Base-by-base conservation (phyloP, 1,139 yeast species). In the Suhomyces bolitotheri region DNA sequence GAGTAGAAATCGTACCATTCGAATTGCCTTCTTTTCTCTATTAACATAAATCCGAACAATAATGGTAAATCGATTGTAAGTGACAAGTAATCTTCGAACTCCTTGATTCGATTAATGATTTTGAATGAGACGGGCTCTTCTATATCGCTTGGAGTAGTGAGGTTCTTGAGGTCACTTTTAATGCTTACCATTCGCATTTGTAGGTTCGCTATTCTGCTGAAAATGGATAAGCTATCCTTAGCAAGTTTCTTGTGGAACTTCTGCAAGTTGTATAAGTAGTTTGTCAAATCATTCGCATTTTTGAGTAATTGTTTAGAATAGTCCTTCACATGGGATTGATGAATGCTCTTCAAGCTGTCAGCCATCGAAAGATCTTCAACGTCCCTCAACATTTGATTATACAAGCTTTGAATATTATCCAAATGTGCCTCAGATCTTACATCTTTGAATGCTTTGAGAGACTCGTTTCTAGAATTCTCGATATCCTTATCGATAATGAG, bases 61-160 rank as follows among this genome's bases (percentile, higher is more conserved):
- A 87, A 62, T 0, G 97, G 97, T 33, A 89, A 56, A 53, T 88
- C 96, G 12, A 81, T 72, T 2, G 87, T 80, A 11, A 74, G 51
- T 1, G 80, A 71, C 10, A 78, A 54, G 36, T 64, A 62, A 31
- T 75, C 66, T 49, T 77, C 82, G 11, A 61, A 51, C 3, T 53
- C 54, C 39, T 72, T 70, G 26, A 71, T 61, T 16, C 46, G 41
- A 16, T 53, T 46, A 14, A 70, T 55, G 1, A 58, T 53, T 16
- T 62, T 47, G 40, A 44, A 54, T 1, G 59, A 47, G 4, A 56
- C 35, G 8, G 25, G 9, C 19, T 39, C 44, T 3, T 26, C 32
- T 9, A 28, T 22, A 6, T 41, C 43, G 9, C 41, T 21, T 2
- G 39, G 36, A 4, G 39, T 21, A 19, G 46, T 38, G 26, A 53